Evolutionary conservation across 2,329 filamentous ascomycete genomes (phyloP), one percentile per base, ranked within the genome.

Genomic region (Trichoderma asperellum): DNA sequence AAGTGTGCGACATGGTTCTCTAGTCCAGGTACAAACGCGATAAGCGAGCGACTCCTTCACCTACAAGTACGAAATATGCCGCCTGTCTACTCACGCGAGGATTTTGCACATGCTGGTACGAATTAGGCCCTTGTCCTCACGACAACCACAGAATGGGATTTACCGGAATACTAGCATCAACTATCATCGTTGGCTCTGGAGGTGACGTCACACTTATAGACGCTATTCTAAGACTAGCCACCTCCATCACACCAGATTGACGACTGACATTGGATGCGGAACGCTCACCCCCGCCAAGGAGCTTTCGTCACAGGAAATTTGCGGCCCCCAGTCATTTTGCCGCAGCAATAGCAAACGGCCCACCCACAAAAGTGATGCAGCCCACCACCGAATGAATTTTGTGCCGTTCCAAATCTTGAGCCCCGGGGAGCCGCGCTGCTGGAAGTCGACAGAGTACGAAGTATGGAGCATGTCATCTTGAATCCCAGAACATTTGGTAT

Each of bases 11-110:
- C 68, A 61, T 67, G 68, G 56, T 49, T 49, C 29, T 55, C 11
- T 62, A 60, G 70, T 24, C 57, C 27, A 49, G 58, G 55, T 64
- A 68, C 70, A 70, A 55, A 68, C 63, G 68, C 70, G 68, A 71
- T 70, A 71, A 71, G 70, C 68, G 68, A 71, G 68, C 55, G 35
- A 27, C 37, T 56, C 37, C 24, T 57, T 65, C 59, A 32, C 64
- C 68, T 57, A 35, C 56, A 62, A 52, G 43, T 64, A 55, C 34
- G 34, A 49, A 49, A 52, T 55, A 32, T 43, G 32, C 27, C 34
- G 40, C 58, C 37, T 47, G n/a, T 52, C 43, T 37, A 32, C 49
- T 47, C 56, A 53, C 34, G 56, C 43, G 61, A 65, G 47, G 32
- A 55, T 43, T 53, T 27, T 34, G 18, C 57, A 53, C 43, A 53